A percentile compares a stretch with the other conserved stretches of the same genome.
Conservation (phyloP, 805 yeast species). For the Candida maris region DNA sequence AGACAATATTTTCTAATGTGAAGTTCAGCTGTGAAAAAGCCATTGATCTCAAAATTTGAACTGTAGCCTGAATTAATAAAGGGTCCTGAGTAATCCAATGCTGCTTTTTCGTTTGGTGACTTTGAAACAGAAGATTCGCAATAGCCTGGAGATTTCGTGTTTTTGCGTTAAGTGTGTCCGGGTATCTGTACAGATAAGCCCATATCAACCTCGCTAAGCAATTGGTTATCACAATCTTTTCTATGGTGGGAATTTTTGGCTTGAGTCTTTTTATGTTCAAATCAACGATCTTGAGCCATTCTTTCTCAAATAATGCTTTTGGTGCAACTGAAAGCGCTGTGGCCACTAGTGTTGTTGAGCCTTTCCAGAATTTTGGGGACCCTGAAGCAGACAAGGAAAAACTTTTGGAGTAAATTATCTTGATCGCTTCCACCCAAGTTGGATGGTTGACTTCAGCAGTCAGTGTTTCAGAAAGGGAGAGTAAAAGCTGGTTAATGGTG, state of each 20-base stretch:
- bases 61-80: slow-evolving; percentile 57
- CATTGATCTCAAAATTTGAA: slow-evolving; percentile 69
- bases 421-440: slow-evolving; percentile 83
- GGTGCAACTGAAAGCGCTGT: slow-evolving; percentile 81
- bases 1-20: slow-evolving; percentile 70
- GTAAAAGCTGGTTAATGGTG: slow-evolving; percentile 66
- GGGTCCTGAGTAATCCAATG: slow-evolving; percentile 73
- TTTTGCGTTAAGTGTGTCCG: slow-evolving; percentile 86
- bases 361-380: slow-evolving; percentile 56
- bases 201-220: slow-evolving; percentile 75
- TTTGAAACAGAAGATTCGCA: slow-evolving; percentile 53
- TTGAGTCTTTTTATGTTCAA: slow-evolving; percentile 56
- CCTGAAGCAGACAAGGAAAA: slow-evolving; percentile 41
- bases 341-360: slow-evolving; percentile 62
- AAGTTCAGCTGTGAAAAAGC: slow-evolving; percentile 79
- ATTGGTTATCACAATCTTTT: slow-evolving; percentile 54
- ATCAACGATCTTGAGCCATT: slow-evolving; percentile 74
- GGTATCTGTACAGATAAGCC: slow-evolving; percentile 83
- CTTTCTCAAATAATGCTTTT: slow-evolving; percentile 60
- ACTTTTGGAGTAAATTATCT: slow-evolving; percentile 51
- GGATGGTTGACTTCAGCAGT: slow-evolving; percentile 97
- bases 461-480: slow-evolving; percentile 78
- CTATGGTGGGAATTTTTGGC: slow-evolving; percentile 49
- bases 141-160: slow-evolving; percentile 70
- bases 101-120: slow-evolving; percentile 49